Percentiles rank a stretch among this genome's conserved stretches.
phyloP scores from a whole-genome alignment of 2,329 filamentous ascomycete genomes.

The Cladophialophora immunda region DNA sequence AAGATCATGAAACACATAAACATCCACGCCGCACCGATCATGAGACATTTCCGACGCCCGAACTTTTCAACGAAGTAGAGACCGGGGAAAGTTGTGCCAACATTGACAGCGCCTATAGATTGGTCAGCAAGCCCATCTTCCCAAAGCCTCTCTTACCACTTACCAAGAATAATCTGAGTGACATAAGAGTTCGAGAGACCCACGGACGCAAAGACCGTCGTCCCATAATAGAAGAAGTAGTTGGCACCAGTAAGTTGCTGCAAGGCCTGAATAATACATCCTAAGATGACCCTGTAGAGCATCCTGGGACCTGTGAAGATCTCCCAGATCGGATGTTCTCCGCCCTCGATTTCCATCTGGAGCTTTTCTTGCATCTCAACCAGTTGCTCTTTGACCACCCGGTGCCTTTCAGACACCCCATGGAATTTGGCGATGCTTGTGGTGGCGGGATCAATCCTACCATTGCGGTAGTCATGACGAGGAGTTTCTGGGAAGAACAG shows the following conservation, averaged over 20 bases:
- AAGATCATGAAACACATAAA: slow-evolving; percentile 68
- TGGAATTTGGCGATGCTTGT: slow-evolving; percentile 63
- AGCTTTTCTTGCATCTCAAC: slow-evolving; percentile 65
- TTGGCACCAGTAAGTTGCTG: slow-evolving; percentile 58
- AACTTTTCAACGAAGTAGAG: slow-evolving; percentile 75
- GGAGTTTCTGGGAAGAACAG: slow-evolving; percentile 64
- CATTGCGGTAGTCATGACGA: slow-evolving; percentile 65
- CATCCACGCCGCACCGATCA: slow-evolving; percentile 74
- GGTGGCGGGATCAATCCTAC: slow-evolving; percentile 59
- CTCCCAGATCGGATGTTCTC: slow-evolving; percentile 45
- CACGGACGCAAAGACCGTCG: slow-evolving; percentile 70
- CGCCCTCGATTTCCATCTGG: slow-evolving; percentile 59
- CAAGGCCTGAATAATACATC: slow-evolving; percentile 52
- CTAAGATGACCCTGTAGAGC: slow-evolving; percentile 52
- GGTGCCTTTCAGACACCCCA: slow-evolving; percentile 62
- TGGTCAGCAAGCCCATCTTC: slow-evolving; percentile 59
- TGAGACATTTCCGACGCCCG: slow-evolving; percentile 73
- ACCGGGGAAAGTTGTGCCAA: slow-evolving; percentile 71
- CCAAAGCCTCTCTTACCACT: neutral
- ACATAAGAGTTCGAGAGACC: slow-evolving; percentile 72
- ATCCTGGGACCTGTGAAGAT: slow-evolving; percentile 55
- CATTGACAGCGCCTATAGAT: slow-evolving; percentile 73
- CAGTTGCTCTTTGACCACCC: slow-evolving; percentile 61
- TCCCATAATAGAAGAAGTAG: slow-evolving; percentile 67
- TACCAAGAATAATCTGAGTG: slow-evolving; percentile 70